Evolutionary conservation across 73 alveolate species (phyloP).

Genomic region (Tetrahymena thermophila): DNA sequence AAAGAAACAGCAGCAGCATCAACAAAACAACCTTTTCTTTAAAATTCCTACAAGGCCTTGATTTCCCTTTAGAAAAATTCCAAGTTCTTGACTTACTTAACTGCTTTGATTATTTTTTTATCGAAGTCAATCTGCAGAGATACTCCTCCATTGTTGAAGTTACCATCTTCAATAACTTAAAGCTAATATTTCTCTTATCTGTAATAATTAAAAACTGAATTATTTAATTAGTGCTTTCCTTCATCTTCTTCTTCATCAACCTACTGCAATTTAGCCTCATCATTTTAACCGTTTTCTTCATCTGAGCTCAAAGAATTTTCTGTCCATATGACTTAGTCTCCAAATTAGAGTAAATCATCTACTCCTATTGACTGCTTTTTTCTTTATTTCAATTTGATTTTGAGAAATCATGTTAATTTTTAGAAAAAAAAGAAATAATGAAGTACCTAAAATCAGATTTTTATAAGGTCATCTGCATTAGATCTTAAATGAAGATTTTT

Average conservation of each 20-base stretch:
- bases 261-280: background rate
- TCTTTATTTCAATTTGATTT: background rate
- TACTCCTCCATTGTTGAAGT: background rate
- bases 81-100: background rate
- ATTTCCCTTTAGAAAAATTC: background rate
- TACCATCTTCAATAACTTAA: background rate
- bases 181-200: background rate
- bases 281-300: background rate
- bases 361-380: background rate
- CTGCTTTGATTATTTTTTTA: background rate
- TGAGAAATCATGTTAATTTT: too few species aligned
- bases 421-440: background rate
- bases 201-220: background rate
- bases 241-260: background rate
- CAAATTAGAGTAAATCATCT: background rate
- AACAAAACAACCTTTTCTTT: background rate
- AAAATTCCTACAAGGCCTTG: background rate
- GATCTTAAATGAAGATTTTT: background rate
- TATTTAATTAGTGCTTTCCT: background rate
- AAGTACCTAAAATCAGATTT: background rate
- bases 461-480: background rate
- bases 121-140: background rate
- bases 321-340: background rate
- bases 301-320: background rate
- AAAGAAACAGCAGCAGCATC: background rate